Evolutionary conservation across 176 grass and related monocot species (phyloP), one percentile per base, ranked within the genome.

Genomic region (Guadua angustifolia): DNA sequence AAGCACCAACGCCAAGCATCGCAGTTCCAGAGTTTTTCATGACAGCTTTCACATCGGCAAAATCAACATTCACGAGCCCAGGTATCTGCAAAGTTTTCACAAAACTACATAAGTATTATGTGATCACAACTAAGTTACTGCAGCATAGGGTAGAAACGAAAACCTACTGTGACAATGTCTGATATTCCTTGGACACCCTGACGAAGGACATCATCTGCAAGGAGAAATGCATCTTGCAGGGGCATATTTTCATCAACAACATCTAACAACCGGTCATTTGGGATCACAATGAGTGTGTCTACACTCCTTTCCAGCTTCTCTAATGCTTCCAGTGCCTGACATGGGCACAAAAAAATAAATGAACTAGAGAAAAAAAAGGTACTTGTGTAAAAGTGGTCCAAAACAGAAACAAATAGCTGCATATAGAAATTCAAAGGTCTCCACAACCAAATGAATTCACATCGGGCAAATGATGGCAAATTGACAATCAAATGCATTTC

Each of bases 131-230:
- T 39, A 77, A 45, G 51, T 83, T 76, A 56, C 15, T 77, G 42
- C 4, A 42, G 14, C 5, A 61, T 26, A 72, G 52, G 12, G 11
- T 62, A 82, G 4, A 2, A 19, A 29, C 75, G 9, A 25, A 25
- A 77, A 4, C 93, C 75, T 69, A 95, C 93, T 26, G 89, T 94
- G 40, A 99, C 94, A 66, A 99, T 99, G 83, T 99, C 96, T 46
- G 96, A 99, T 87, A 99, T 99, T 68, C 96, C 96, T 90, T 95
- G 96, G 44, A 99, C 96, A 66, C 96, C 96, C 63, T 99, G 93
- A 44, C 91, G 91, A 68, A 99, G 80, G 69, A 99, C 93, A 77
- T 99, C 96, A 90, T 99, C 96, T 61, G 93, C 96, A 85, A 99
- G 86, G 22, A 99, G 93, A 91, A 99, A 99, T 0, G 93, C 96